Base-by-base conservation (phyloP, 2,329 filamentous ascomycete species). In the Aspergillus novoparasiticus region DNA sequence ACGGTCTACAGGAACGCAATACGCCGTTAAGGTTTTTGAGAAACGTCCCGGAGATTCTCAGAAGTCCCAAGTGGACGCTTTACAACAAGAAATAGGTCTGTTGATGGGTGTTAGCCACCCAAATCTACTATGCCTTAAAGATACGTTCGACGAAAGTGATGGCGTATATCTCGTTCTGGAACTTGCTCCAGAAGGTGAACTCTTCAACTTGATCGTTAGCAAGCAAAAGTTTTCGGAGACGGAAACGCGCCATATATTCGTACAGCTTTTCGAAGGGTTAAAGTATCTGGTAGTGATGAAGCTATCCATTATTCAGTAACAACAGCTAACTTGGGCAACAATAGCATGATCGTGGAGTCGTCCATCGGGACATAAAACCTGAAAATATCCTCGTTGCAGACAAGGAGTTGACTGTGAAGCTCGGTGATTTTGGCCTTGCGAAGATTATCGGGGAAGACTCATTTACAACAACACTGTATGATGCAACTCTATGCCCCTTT, bases 391-490 rank as follows among this genome's bases (percentile, higher is more conserved):
- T 99, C 10, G 82, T 99, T 41, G 88, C 90, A 6, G 93, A 97
- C 78, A 93, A 92, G 72, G 85, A 95, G 39, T 81, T 97, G 32
- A 89, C 89, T 63, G 90, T 97, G 67, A 99, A 99, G 80, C 82
- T 99, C 65, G 95, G 94, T 23, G 95, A 99, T 78, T 99, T 99
- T 78, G 95, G 95, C 53, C 85, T 99, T 43, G 94, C 95, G 48
- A 99, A 99, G 80, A 98, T 99, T 68, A 97, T 99, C 68, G 96
- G 96, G 66, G 95, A 99, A 76, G 93, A 97, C 75, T 97, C 94
- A 0, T 99, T 99, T 75, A 98, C 95, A 1, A 97, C 94, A 0
- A 98, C 95, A 0, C 82, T 99, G 66, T 95, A 79, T 75, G 83
- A 21, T 45, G 16, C 34, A 23, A 16, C 12, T 39, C 21, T 54